Evolutionary conservation across 345 rosid genomes (phyloP).

Genomic region (Excoecaria cochinchinensis): DNA sequence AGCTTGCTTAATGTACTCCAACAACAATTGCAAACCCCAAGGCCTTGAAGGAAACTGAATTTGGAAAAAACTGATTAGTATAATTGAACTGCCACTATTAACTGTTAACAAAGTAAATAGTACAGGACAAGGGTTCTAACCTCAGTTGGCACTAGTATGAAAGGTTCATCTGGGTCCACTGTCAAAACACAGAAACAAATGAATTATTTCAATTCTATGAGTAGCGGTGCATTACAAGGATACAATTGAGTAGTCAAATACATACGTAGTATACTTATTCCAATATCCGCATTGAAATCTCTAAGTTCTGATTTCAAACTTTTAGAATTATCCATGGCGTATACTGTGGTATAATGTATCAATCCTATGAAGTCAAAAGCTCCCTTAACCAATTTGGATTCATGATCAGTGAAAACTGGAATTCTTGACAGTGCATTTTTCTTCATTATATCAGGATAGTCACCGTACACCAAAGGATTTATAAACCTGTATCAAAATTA

Average conservation of each 20-base stretch:
- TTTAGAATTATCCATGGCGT: conserved; percentile 33
- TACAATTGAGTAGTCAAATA: background rate
- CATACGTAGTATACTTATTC: conserved; percentile 26
- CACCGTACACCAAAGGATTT: conserved; percentile 66
- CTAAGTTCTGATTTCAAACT: conserved; percentile 23
- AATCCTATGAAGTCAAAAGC: conserved; percentile 64
- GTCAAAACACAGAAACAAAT: background rate
- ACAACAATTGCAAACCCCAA: conserved; percentile 32
- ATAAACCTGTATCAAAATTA: conserved; percentile 40
- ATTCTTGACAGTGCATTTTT: conserved; percentile 56
- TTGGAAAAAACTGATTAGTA: background rate
- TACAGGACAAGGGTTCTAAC: background rate
- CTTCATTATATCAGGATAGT: conserved; percentile 70
- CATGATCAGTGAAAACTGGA: conserved; percentile 51
- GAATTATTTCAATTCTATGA: background rate
- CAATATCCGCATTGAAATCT: conserved; percentile 45
- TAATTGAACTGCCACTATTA: no score
- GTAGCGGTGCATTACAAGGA: background rate
- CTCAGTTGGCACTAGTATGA: background rate
- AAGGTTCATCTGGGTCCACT: background rate
- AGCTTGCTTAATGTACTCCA: conserved; percentile 35
- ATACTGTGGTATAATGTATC: conserved; percentile 34
- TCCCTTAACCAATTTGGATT: conserved; percentile 58
- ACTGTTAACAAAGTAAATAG: background rate
- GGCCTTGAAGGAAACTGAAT: conserved; percentile 38